Base-by-base conservation (phyloP, 2,329 filamentous ascomycete genomes). In the Botryotinia calthae region DNA sequence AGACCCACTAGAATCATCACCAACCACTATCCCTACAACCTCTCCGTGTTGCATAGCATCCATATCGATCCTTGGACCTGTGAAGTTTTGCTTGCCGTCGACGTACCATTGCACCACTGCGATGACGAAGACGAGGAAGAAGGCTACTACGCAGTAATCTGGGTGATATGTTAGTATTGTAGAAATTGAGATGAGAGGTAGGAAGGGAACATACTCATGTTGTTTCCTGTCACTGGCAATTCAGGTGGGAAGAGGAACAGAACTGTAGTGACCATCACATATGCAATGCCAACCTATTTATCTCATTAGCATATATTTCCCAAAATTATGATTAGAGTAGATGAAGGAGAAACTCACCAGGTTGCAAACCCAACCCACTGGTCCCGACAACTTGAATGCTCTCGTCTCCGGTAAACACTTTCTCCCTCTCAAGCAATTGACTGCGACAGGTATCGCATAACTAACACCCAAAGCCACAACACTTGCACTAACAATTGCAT, bases 401-500 rank as follows among this genome's bases (percentile, higher is more conserved):
- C 89, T 83, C 2, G 85, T 67, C 40, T 68, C 84, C 0, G 91
- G 91, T 16, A 94, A 82, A 84, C 88, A 90, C 67, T 84, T 88
- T 12, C 93, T 86, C 4, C 91, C 90, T 1, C 90, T 87, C 2
- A 91, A 80, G 72, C 89, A 86, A 77, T 94, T 92, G 77, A 94
- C 89, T 0, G 87, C 85, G 58, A 93, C 87, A 0, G 92, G 92
- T 44, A 94, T 92, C 22, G 87, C 91, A 76, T 94, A 94, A 6
- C 90, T 90, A 7, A 94, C 83, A 18, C 91, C 90, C 0, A 94
- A 84, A 1, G 91, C 87, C 10, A 94, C 91, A 0, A 94, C 91
- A 0, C 90, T 91, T 0, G 90, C 87, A 0, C 90, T 88, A 7
- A 91, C 86, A 76, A 93, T 91, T 25, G 91, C 91, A 70, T 91